A percentile compares a stretch with the other conserved stretches of the same genome.
phyloP scores from a whole-genome alignment of 108 stramenopile species.

The Nitzschia sp. region DNA sequence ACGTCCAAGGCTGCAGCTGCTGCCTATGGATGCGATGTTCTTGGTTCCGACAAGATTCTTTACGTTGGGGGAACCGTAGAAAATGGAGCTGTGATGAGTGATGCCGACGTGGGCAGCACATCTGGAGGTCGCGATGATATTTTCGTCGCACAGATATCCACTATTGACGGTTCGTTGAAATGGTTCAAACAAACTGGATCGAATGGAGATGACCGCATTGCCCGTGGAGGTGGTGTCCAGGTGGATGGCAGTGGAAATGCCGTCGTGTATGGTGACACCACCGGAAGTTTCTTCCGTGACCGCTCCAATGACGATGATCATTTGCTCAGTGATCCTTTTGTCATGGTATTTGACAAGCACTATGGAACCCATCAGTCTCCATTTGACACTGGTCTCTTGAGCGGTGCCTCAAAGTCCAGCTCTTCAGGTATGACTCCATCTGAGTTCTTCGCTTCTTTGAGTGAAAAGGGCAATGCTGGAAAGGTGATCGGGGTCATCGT shows the following conservation, averaged over 20 bases:
- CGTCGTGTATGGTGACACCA: slow-evolving; percentile 43
- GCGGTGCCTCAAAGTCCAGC: not conserved
- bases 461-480: not conserved
- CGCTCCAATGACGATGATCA: not conserved
- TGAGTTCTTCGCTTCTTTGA: slow-evolving; percentile 2
- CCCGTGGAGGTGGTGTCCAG: slow-evolving; percentile 31
- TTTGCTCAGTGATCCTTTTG: slow-evolving; percentile 10
- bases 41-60: slow-evolving; percentile 2
- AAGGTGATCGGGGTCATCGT: slow-evolving; percentile 5
- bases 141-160: slow-evolving; percentile 24
- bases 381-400: not conserved
- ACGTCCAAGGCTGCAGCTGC: slow-evolving; percentile 15
- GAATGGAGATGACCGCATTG: slow-evolving; percentile 37
- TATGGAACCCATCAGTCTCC: slow-evolving; percentile 8
- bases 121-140: slow-evolving; percentile 27
- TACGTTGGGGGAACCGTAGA: slow-evolving; percentile 39
- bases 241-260: slow-evolving; percentile 38
- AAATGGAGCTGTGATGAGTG: slow-evolving; percentile 25
- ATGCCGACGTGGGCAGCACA: not conserved
- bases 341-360: slow-evolving; percentile 21
- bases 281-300: slow-evolving; percentile 33
- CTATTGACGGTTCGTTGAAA: slow-evolving; percentile 21
- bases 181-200: slow-evolving; percentile 46
- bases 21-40: slow-evolving; percentile 28
- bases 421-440: not conserved